These are phyloP conservation scores for Fomitopsis betulina DNA, from an alignment of 1,284 basidiomycete genomes.

Conservation along the genomic window DNA sequence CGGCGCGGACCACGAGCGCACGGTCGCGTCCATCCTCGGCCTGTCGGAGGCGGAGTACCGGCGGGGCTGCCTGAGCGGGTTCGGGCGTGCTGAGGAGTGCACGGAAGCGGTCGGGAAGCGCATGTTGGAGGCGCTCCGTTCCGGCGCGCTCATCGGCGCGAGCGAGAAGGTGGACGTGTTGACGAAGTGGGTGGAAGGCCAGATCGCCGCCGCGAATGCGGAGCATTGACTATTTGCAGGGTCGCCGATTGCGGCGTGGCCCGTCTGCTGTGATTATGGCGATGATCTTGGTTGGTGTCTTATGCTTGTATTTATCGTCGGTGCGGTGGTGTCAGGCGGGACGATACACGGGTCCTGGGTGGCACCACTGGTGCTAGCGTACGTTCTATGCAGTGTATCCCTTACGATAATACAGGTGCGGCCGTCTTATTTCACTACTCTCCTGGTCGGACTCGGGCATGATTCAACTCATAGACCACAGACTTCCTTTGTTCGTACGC, in stretches of 20 bases:
- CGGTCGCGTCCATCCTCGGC: conserved; percentile 51
- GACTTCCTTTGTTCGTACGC: background rate
- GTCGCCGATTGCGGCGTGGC: too few species aligned
- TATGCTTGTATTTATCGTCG: conserved; percentile 4
- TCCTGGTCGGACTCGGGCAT: background rate
- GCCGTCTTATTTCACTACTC: too few species aligned
- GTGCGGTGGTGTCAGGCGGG: background rate
- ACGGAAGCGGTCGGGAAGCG: conserved; percentile 52
- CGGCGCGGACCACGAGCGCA: conserved; percentile 21
- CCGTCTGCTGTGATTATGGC: too few species aligned
- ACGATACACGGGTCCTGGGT: conserved; percentile 1
- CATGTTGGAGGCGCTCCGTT: conserved; percentile 45
- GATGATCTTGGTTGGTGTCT: background rate
- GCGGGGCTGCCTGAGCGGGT: conserved; percentile 62
- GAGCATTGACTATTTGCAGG: conserved; percentile 26
- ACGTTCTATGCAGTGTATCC: background rate
- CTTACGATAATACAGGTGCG: background rate
- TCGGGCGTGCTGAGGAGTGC: conserved; percentile 72
- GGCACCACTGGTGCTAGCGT: background rate
- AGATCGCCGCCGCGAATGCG: conserved; percentile 18
- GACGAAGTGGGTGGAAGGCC: conserved; percentile 22
- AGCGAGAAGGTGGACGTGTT: conserved; percentile 14
- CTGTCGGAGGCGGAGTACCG: conserved; percentile 61
- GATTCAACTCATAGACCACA: background rate
- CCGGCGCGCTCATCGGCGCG: conserved; percentile 15